Base-by-base conservation (phyloP, 78 protist species). In the Dictyostelium purpureum region DNA sequence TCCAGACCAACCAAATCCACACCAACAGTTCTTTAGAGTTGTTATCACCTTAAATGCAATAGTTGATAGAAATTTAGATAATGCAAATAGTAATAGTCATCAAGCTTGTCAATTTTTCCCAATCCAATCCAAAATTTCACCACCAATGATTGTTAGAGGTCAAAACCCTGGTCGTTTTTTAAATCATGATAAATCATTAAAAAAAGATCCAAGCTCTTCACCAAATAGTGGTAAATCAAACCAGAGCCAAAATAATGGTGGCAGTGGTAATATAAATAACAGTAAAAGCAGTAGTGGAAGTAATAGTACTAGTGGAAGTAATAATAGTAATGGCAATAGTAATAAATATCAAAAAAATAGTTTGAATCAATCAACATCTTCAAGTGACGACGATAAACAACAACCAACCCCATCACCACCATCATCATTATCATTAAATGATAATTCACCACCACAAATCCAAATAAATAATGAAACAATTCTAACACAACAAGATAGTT, bases 81-180 rank as follows among this genome's bases (percentile, higher is more conserved):
- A 56, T 24, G 51, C 42, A 9, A 42, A 35, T 40, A n/a, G 12
- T 31, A 63, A 26, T 63, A 7, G 11, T 14, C 40, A 40, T 26
- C 35, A 56, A 6, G 43, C 77, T 12, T 76, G 77, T 28, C 80
- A 83, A 28, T 83, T 70, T 54, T 89, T 37, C 5, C 94, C 94
- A 42, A 21, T 89, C 3, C 63, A 43, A 35, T 38, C 89, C 0
- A 70, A 89, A 43, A 89, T 89, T 26, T 89, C 94, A 31, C 89
- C 89, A 78, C 88, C 94, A 31, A 79, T 89, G 87, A 89, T 89
- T 49, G 94, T 89, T 19, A 49, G 94, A 35, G 94, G 94, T 43
- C 94, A 89, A 47, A 89, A 89, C 18, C 94, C 94, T 40, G 94
- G 94, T 40, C 75, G 94, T 40, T 89, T 79, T 43, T 67, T 80